Conservation (phyloP, 805 yeast species). For the Starmerella gropengiesseri region DNA sequence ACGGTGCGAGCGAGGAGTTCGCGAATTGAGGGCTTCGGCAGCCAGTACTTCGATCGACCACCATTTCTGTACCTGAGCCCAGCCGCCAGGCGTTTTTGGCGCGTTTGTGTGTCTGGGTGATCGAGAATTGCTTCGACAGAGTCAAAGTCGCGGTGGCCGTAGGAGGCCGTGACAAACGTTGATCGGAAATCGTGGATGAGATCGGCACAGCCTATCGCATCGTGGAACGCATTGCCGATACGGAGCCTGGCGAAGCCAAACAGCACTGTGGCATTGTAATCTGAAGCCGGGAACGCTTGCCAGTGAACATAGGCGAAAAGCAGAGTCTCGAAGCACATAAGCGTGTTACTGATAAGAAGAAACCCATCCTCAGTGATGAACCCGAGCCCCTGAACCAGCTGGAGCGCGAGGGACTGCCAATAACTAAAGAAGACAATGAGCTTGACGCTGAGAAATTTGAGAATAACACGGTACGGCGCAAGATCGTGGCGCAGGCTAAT, state of each 20-base stretch:
- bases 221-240: conserved; percentile 55
- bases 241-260: conserved; percentile 63
- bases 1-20: conserved; percentile 2
- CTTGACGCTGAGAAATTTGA: conserved; percentile 86
- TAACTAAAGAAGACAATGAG: conserved; percentile 93
- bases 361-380: conserved; percentile 34
- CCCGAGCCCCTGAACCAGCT: conserved; percentile 30
- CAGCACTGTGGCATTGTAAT: conserved; percentile 48
- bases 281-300: conserved; percentile 68
- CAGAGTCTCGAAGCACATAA: conserved; percentile 72
- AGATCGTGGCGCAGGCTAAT: conserved; percentile 71
- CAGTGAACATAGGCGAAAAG: conserved; percentile 85
- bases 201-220: conserved; percentile 69
- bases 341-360: conserved; percentile 59
- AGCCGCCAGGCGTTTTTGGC: conserved; percentile 60
- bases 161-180: conserved; percentile 57
- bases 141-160: conserved; percentile 75
- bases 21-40: conserved; percentile 30
- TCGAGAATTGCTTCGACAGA: conserved; percentile 55
- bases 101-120: conserved; percentile 54
- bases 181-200: conserved; percentile 63
- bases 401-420: conserved; percentile 77
- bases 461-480: conserved; percentile 73
- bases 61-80: conserved; percentile 74
- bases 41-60: conserved; percentile 79